Base-by-base conservation (phyloP, 2,329 filamentous ascomycete genomes). In the Polychaeton citri region DNA sequence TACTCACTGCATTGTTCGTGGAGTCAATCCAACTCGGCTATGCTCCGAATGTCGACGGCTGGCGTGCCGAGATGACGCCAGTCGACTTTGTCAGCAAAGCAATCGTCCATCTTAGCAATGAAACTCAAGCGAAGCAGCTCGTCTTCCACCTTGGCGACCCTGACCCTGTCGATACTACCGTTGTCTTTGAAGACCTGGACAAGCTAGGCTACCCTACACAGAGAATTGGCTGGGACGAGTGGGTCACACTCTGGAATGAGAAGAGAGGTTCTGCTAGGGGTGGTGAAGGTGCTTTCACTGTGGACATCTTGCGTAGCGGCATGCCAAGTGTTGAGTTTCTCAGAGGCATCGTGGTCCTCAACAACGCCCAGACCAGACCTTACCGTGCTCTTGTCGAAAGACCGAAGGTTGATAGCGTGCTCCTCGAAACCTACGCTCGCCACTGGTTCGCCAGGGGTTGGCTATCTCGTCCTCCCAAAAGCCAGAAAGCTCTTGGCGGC, bases 1-100 rank as follows among this genome's bases (percentile, higher is more conserved):
- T 88, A 15, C 63, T 88, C 32, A 83, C 79, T 35, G 81, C 82
- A 0, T 55, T 88, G 38, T 69, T 87, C 18, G 78, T 86, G 2
- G 82, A 87, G 53, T 86, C 81, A 0, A 67, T 87, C 24, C 75
- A 80, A 35, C 66, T 87, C 3, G 81, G 81, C 5, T 71, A 72
- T 45, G 72, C 72, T 1, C 81, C 82, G 0, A 69, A 81, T 36
- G 75, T 86, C 3, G 68, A 79, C 34, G 76, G 76, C 30, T 88
- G 82, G 82, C 73, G 77, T 34, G 72, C 80, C 1, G 82, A 88
- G 60, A 87, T 87, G 81, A 86, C 82, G 0, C 81, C 82, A 0
- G 82, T 85, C 10, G 81, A 88, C 57, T 86, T 83, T 49, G 80
- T 86, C 39, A 81, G 76, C 59, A 76, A 75, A 43, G 75, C 80